Evolutionary conservation across 106 monocot species (phyloP).

Genomic region (Iris macrosiphon): DNA sequence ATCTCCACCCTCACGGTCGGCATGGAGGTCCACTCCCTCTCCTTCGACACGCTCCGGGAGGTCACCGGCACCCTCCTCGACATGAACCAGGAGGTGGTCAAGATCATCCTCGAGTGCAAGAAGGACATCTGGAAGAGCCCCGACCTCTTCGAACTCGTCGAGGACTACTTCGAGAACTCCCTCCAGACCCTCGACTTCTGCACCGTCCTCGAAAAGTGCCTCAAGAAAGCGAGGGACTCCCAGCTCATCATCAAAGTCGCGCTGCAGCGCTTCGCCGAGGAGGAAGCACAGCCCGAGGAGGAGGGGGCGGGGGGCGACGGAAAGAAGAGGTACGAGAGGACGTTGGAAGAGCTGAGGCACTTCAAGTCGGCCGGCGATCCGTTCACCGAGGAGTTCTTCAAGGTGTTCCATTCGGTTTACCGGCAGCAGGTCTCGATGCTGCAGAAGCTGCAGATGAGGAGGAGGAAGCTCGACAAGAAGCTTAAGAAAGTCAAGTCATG

Average conservation of each 20-base stretch:
- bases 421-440: constrained; percentile 29
- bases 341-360: constrained; percentile 26
- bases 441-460: constrained; percentile 11
- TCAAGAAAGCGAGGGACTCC: constrained; percentile 28
- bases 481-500: constrained; percentile 23
- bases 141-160: constrained; percentile 32
- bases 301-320: neutral
- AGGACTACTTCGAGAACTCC: constrained; percentile 41
- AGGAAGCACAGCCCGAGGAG: neutral
- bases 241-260: constrained; percentile 23
- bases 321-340: neutral
- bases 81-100: constrained; percentile 31
- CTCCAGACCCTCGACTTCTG: constrained; percentile 41
- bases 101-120: constrained; percentile 29
- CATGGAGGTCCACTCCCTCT: constrained; percentile 20
- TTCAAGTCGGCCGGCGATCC: constrained; percentile 34
- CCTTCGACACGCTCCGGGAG: constrained; percentile 31
- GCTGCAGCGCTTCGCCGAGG: constrained; percentile 17
- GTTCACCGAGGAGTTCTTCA: constrained; percentile 47
- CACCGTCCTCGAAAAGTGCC: constrained; percentile 33
- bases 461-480: constrained; percentile 40
- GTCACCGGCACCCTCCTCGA: constrained; percentile 29
- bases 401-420: constrained; percentile 27
- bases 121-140: constrained; percentile 33
- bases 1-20: constrained; percentile 16